Evolutionary conservation across 257 asterid species (phyloP), one percentile per base, ranked within the genome.

Genomic region (Primulina huaijiensis): DNA sequence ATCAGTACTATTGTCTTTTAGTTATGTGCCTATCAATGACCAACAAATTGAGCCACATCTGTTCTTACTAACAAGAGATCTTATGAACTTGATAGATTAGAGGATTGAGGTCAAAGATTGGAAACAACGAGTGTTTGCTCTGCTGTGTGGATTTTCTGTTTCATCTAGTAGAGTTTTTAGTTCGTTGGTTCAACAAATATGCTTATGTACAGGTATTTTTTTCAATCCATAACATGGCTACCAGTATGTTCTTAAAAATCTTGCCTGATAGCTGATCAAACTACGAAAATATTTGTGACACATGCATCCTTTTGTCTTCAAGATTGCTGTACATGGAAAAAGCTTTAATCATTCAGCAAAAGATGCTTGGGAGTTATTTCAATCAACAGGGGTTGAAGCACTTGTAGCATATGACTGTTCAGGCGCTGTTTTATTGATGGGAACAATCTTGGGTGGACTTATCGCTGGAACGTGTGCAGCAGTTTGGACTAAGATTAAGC

Each of bases 311-410:
- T 53, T 7, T 78, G 52, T 60, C 35, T 34, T 67, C 62, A 83
- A 94, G 99, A 94, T 94, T 75, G 97, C 96, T 19, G 92, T 94
- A 29, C 83, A 88, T 77, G 99, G 99, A 37, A 94, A 91, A 84
- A 91, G 81, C 89, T 94, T 91, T 65, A 94, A 94, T 74, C 89
- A 79, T 76, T 94, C 99, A 16, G 99, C 99, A 7, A 89, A 90
- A 86, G 97, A 94, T 73, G 99, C 99, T 0, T 94, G 99, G 99
- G 99, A 94, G 84, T 65, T 91, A 78, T 89, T 94, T 82, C 97
- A 94, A 68, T 91, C 97, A 27, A 91, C 97, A 40, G 99, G 99
- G 16, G 92, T 89, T 5, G 99, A 94, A 83, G 89, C 99, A 55
- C 96, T 94, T 21, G 81, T 94, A 68, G 99, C 97, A 19, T 91